These are phyloP conservation scores for Galerina marginata DNA, from an alignment of 768 basidiomycete species.

Conservation along the genomic window DNA sequence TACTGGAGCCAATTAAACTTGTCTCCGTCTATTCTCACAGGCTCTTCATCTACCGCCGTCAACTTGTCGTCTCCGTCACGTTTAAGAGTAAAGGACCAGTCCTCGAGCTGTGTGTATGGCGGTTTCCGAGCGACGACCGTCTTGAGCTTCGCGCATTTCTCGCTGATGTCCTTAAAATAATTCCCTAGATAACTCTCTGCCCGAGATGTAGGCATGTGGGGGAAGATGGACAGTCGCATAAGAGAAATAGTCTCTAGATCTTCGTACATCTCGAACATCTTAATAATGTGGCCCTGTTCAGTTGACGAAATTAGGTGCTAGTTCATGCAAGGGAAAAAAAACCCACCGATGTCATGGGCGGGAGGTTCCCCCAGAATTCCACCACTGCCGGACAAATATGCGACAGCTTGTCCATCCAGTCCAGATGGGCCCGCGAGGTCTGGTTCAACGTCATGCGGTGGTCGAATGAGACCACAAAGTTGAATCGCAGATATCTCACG, in stretches of 20 bases:
- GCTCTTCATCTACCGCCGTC: neutral
- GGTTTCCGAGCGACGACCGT: conserved; percentile 16
- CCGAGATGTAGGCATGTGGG: conserved; percentile 9
- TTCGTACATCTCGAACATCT: conserved; percentile 19
- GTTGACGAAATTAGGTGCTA: neutral
- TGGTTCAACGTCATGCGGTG: conserved; percentile 13
- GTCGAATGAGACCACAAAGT: neutral
- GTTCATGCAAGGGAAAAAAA: neutral
- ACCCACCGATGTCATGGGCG: conserved; percentile 18
- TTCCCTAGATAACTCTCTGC: neutral
- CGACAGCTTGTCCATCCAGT: conserved; percentile 16
- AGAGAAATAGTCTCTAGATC: conserved; percentile 17
- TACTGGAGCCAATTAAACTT: too few relatives aligned
- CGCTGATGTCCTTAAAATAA: conserved; percentile 13
- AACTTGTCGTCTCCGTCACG: neutral
- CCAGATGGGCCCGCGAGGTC: neutral
- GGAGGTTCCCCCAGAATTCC: conserved; percentile 9
- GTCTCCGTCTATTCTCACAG: too few relatives aligned
- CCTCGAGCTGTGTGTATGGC: conserved; percentile 13
- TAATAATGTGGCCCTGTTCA: conserved; percentile 8
- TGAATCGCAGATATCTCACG: conserved; percentile 14
- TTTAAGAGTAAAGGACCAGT: conserved; percentile 2
- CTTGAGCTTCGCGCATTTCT: conserved; percentile 7
- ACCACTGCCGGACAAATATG: conserved; percentile 18
- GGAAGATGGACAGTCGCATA: conserved; percentile 6